These are phyloP conservation scores for Trichosporon inkin DNA, from an alignment of 1,284 basidiomycete species.

Conservation along the genomic window DNA sequence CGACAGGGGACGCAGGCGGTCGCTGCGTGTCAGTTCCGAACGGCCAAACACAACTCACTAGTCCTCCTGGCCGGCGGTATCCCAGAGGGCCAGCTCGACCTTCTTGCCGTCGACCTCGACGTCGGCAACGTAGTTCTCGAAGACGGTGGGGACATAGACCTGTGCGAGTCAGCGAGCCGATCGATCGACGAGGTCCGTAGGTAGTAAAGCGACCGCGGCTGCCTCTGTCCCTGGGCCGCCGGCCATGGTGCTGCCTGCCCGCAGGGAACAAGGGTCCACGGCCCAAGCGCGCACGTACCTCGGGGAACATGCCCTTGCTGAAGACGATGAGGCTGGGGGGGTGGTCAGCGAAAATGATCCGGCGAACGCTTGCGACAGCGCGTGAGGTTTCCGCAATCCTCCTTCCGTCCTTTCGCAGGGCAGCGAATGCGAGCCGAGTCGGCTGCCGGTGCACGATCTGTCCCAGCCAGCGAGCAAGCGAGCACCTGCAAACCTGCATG, in stretches of 20 bases:
- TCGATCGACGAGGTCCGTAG: neutral
- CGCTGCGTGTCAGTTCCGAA: slow-evolving; percentile 52
- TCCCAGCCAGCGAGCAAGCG: no score
- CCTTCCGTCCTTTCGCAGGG: no score
- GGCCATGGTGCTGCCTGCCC: no score
- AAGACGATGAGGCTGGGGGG: slow-evolving; percentile 53
- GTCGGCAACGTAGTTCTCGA: slow-evolving; percentile 79
- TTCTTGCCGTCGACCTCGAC: slow-evolving; percentile 87
- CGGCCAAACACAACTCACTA: slow-evolving; percentile 46
- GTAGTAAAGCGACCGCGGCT: no score
- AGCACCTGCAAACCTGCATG: no score
- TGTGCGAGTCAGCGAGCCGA: slow-evolving; percentile 41
- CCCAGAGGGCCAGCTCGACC: slow-evolving; percentile 89
- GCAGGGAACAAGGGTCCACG: neutral
- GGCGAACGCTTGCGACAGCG: slow-evolving; percentile 5
- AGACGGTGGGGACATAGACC: slow-evolving; percentile 90
- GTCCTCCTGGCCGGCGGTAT: slow-evolving; percentile 88
- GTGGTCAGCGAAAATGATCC: neutral
- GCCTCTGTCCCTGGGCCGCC: no score
- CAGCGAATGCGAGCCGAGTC: no score
- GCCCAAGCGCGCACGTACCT: slow-evolving; percentile 56
- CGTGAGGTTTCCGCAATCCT: neutral
- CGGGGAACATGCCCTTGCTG: slow-evolving; percentile 84
- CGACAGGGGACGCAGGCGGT: slow-evolving; percentile 82
- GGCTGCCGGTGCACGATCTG: no score